These are phyloP conservation scores for Cercospora zeae-maydis DNA, from an alignment of 2,329 filamentous ascomycete genomes.

Conservation along the genomic window DNA sequence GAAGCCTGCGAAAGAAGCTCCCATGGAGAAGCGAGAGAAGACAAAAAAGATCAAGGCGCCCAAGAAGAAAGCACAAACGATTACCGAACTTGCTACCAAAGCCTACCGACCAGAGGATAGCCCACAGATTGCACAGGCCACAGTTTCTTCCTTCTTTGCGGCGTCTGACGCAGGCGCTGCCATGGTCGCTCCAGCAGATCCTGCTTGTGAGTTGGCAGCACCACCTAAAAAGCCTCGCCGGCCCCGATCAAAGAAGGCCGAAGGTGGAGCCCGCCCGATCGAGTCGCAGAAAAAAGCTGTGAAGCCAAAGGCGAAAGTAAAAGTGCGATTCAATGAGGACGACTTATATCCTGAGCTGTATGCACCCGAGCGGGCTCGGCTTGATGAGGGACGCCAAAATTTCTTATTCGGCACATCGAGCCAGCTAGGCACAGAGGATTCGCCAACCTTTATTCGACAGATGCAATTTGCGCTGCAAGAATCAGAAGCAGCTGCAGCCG, in stretches of 20 bases:
- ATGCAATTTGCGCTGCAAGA: conserved; percentile 59
- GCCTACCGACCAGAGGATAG: conserved; percentile 53
- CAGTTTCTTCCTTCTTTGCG: conserved; percentile 48
- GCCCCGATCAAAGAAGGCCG: conserved; percentile 24
- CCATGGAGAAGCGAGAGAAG: conserved; percentile 21
- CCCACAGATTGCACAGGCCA: conserved; percentile 24
- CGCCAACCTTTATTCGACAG: conserved; percentile 61
- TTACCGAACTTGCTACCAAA: conserved; percentile 73
- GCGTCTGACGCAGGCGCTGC: conserved; percentile 10
- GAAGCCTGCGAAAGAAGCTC: not conserved
- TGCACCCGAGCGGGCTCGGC: conserved; percentile 65
- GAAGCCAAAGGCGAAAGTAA: conserved; percentile 39
- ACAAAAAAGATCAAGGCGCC: conserved; percentile 39
- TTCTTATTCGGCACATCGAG: conserved; percentile 85
- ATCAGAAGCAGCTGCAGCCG: conserved; percentile 47
- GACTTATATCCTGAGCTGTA: conserved; percentile 45
- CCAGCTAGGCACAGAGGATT: conserved; percentile 71
- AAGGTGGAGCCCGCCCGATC: not conserved
- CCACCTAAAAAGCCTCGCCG: conserved; percentile 30
- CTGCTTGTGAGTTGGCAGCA: not conserved
- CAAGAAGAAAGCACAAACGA: conserved; percentile 70
- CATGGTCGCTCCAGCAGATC: not conserved
- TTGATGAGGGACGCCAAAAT: conserved; percentile 65
- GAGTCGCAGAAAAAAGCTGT: conserved; percentile 18
- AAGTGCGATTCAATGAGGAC: conserved; percentile 26